Evolutionary conservation across 2,329 filamentous ascomycete species (phyloP), one percentile per base, ranked within the genome.

Genomic region (Paraphoma sp.): DNA sequence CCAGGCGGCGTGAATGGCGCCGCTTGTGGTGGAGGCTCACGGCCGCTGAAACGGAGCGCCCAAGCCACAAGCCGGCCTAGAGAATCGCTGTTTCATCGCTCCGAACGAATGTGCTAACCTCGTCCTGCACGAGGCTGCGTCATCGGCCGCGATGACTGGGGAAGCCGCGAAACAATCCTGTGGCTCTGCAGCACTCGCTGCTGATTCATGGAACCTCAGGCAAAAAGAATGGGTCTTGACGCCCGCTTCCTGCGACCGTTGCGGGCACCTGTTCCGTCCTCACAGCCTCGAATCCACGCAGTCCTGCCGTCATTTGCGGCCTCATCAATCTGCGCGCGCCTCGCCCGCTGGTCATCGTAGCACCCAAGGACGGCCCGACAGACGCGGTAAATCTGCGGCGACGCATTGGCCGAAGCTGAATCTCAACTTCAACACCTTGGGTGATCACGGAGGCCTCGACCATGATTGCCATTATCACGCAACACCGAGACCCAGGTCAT

Each of bases 1-100:
- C 51, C 48, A 55, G 50, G 47, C 40, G 63, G 58, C 55, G 54
- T 56, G 49, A 46, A 52, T 50, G 50, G 50, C 51, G 52, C 54
- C 47, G 59, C 60, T 48, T 51, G 56, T 14, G 51, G 44, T 59
- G 54, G 46, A 50, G 51, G 41, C 48, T 36, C 43, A 56, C 59
- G 56, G 57, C 43, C 62, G 57, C 51, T 63, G 62, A 65, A 64
- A 66, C 64, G 49, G 40, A 36, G 29, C 29, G 29, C 48, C n/a
- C 7, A 36, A 44, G 63, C 64, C 61, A 62, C 57, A 55, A 45
- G 58, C 57, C 57, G 59, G 53, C 48, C 59, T 55, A 56, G 46
- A 29, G 16, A 57, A 53, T 44, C n/a, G 43, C 45, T 56, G 66
- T 69, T 69, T 69, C 66, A 69, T 57, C 47, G 55, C 60, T 65